Evolutionary conservation across 495 filamentous ascomycete genomes (phyloP), one percentile per base, ranked within the genome.

Genomic region (Aspergillus coremiiformis): DNA sequence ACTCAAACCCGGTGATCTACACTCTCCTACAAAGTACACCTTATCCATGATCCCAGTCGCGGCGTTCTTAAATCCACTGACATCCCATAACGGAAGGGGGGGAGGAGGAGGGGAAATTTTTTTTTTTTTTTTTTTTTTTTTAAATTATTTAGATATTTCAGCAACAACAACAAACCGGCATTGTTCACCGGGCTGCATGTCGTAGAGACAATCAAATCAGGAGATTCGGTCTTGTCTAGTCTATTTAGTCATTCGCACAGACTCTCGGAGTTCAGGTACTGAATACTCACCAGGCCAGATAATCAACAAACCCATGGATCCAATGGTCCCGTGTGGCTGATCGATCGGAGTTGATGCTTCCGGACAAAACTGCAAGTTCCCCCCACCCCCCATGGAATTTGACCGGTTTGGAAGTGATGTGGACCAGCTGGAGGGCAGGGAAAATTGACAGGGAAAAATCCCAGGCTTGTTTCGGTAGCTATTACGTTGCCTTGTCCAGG

Each of bases 191-290:
- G 23, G 20, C 20, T 23, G 17, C 45, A 47, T 14, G 45, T 47
- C 45, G 45, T 47, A 29, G 45, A 47, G 45, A 47, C 45, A 15
- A 20, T 47, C 45, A 47, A 47, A 47, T 47, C 45, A 47, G 45
- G 45, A 22, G 45, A 35, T 21, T 35, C 20, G 45, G 30, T 14
- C 45, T 47, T 32, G 11, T 23, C 20, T 35, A 20, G 26, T 32
- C 1, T 20, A 8, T 29, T 35, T 21, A 32, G 21, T 21, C 22
- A 29, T 47, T 21, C 45, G 45, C 45, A 47, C 45, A 47, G 45
- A 47, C 45, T 14, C 32, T 5, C 32, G 12, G 29, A 17, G 3
- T 21, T 10, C 37, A 27, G 24, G 8, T 4, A 27, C 24, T 4
- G 15, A 41, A 17, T 6, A 41, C 19, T 15, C 37, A 41, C 12